Evolutionary conservation across 2,329 filamentous ascomycete genomes (phyloP).

Genomic region (Dothiorella sarmentorum): DNA sequence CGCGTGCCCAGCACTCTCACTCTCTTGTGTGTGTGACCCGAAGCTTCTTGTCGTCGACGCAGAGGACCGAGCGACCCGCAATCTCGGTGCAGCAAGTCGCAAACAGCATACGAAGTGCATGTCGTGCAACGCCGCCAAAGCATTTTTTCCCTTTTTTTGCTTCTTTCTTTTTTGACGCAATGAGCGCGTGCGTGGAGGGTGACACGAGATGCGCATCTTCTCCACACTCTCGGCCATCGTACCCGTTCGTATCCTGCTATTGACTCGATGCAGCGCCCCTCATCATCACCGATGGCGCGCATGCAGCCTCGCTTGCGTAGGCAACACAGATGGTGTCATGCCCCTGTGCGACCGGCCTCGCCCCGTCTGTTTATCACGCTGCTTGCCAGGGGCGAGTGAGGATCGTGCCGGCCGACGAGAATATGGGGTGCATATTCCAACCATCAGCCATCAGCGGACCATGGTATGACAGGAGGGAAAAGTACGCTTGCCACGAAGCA

Average conservation of each 20-base stretch:
- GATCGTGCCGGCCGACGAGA: background rate
- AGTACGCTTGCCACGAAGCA: background rate
- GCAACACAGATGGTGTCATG: background rate
- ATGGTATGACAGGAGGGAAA: background rate
- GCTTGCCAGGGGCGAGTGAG: background rate
- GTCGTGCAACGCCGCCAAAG: background rate
- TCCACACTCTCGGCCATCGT: background rate
- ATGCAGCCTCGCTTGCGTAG: constrained; percentile 7
- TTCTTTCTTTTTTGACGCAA: too few species aligned
- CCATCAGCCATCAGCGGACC: background rate
- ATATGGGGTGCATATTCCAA: constrained; percentile 11
- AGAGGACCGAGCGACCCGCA: background rate
- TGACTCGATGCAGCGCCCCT: constrained; percentile 9
- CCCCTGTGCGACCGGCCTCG: background rate
- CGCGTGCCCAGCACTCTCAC: constrained; percentile 6
- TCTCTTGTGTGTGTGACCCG: constrained; percentile 7
- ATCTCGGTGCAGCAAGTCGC: background rate
- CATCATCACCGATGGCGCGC: constrained; percentile 11
- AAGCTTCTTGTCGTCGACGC: background rate
- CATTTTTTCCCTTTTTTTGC: background rate
- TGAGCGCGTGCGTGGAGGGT: constrained; percentile 2
- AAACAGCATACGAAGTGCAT: background rate
- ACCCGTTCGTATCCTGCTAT: background rate
- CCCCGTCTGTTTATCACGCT: background rate
- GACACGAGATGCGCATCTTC: constrained; percentile 3